Base-by-base conservation (phyloP, 176 grass and related monocot species). In the Chrysopogon serrulatus region DNA sequence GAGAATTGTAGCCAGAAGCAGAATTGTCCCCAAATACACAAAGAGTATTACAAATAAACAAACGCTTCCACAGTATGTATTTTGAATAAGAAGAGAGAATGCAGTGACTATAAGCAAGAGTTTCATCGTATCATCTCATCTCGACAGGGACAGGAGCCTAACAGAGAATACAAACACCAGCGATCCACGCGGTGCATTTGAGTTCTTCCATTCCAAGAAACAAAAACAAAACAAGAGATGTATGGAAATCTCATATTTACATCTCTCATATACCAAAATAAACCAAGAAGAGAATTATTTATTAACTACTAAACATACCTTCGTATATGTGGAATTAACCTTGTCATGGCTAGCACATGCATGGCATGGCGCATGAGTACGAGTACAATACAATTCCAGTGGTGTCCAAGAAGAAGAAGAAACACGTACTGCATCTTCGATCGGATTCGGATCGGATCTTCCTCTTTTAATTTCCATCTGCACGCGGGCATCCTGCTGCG, bases 121-220 rank as follows among this genome's bases (percentile, higher is more conserved):
- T 56, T 77, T 15, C 24, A 57, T 68, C 33, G 36, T 68, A 48
- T 68, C 45, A 42, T 84, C 71, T 84, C 34, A 84, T 54, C 45
- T 68, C 73, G 63, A 85, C 18, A 77, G 73, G 36, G 83, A 85
- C 62, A 30, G 13, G 19, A 44, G 48, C 74, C 74, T 44, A 78
- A 77, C 63, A 3, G 21, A 40, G 30, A 71, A 71, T 31, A 45
- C 30, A 85, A 70, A 56, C 63, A 59, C 19, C 19, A 43, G 18
- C 14, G 33, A 77, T 42, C 35, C 66, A 41, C 61, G n/a, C n/a
- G 37, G 77, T 44, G 30, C 28, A 59, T 45, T n/a, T 6, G 19
- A 30, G 40, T 71, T 23, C 26, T 66, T 36, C 16, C 26, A 45
- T 33, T 21, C 66, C 21, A 71, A 63, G 3, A 60, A 62, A 2